Base-by-base conservation (phyloP, 108 stramenopile genomes). In the Ochromonas danica region DNA sequence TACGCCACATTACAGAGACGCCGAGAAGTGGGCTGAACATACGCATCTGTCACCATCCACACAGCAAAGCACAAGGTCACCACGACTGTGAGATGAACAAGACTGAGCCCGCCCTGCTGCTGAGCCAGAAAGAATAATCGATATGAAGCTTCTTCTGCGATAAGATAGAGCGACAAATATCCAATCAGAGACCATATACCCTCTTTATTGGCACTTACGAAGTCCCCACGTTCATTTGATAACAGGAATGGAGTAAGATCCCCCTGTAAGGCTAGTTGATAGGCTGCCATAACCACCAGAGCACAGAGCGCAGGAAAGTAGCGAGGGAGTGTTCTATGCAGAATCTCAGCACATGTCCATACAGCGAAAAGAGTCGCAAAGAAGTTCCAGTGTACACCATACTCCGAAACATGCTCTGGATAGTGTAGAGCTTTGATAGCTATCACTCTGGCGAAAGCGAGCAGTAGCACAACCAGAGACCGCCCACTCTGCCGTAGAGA, bases 371-470 rank as follows among this genome's bases (percentile, higher is more conserved):
- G 81, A n/a, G 98, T 97, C 71, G 95, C 94, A 87, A 98, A 99
- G 85, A 97, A 98, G 79, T 99, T 99, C 98, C 98, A 99, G 85
- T 97, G 97, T 10, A 95, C 89, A 38, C 98, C 98, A 81, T 99
- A 99, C 80, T 99, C 98, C 0, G 93, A 88, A 0, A 94, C 95
- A 79, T 96, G 97, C 80, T 88, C 84, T 43, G 81, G 86, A 62
- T 85, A 85, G 71, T 51, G 36, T 71, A 85, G 27, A 17, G 39
- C 62, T 42, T 83, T 85, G 42, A 84, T 42, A 6, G 70, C 51
- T n/a, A 82, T 70, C 0, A 87, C 38, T 0, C 87, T 83, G 36
- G 40, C 42, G 22, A 85, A 40, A 0, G 81, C 87, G 0, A 88
- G 86, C 27, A 42, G 63, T n/a, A 80, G 40, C 17, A 75, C 72